Percentiles rank a stretch among this genome's conserved stretches.
Conservation (phyloP, 768 basidiomycete genomes). For the Collybiopsis luxurians region DNA sequence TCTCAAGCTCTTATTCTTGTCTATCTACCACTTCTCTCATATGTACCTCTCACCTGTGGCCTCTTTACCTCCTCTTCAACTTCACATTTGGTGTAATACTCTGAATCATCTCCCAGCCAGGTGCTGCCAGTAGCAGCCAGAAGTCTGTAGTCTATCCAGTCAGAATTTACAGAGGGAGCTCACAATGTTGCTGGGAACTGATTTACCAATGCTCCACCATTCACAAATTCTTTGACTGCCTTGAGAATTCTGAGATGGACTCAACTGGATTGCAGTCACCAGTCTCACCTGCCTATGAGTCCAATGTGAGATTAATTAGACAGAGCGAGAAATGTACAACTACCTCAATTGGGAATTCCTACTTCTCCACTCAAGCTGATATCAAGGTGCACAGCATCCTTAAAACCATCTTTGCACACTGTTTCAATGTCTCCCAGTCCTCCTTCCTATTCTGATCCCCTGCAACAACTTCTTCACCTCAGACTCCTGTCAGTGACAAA, state of each 20-base stretch:
- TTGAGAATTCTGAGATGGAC: constrained; percentile 50
- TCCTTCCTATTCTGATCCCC: too few species aligned
- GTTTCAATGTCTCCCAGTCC: too few species aligned
- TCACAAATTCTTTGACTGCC: constrained; percentile 78
- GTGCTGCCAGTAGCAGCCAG: constrained; percentile 76
- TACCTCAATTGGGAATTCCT: too few species aligned
- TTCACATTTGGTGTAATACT: constrained; percentile 84
- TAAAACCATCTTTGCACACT: too few species aligned
- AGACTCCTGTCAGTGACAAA: too few species aligned
- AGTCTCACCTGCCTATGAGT: constrained; percentile 45
- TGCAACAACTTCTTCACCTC: too few species aligned
- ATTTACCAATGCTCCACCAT: constrained; percentile 82
- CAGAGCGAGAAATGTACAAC: too few species aligned
- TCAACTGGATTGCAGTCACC: constrained; percentile 35
- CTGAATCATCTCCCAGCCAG: constrained; percentile 70
- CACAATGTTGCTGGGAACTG: constrained; percentile 83
- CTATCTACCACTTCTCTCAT: constrained; percentile 86
- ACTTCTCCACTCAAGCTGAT: too few species aligned
- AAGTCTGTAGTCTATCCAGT: constrained; percentile 67
- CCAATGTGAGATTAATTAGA: constrained; percentile 56
- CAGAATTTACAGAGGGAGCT: constrained; percentile 86
- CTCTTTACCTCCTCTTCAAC: constrained; percentile 82
- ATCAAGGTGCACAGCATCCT: too few species aligned
- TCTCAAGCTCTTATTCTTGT: constrained; percentile 86
- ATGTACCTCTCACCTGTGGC: constrained; percentile 84